phyloP scores from a whole-genome alignment of 805 yeast genomes.

The Suhomyces xylopsoci region DNA sequence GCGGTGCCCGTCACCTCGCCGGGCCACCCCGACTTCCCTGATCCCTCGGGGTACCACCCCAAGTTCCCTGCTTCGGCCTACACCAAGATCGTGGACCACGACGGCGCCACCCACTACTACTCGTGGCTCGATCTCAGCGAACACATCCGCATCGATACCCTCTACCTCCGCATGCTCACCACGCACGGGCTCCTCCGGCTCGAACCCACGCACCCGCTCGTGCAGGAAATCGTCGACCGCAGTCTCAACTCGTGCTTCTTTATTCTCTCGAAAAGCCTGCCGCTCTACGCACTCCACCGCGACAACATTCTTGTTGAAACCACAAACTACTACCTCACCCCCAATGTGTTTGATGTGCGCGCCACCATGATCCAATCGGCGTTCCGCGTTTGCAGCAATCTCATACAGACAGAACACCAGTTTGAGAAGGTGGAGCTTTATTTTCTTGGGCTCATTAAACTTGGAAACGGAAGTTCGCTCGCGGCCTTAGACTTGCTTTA shows the following conservation, averaged over 20 bases:
- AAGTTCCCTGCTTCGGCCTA: conserved; percentile 24
- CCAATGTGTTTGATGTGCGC: conserved; percentile 19
- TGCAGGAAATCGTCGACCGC: conserved; percentile 14
- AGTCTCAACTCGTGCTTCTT: conserved; percentile 17
- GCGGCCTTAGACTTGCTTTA: conserved; percentile 6
- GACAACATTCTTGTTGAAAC: conserved; percentile 15
- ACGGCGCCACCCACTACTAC: conserved; percentile 11
- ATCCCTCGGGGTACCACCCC: neutral
- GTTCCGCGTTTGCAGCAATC: conserved; percentile 14
- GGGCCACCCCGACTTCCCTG: conserved; percentile 28
- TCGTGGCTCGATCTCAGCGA: conserved; percentile 26
- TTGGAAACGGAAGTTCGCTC: conserved; percentile 22
- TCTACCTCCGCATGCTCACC: conserved; percentile 23
- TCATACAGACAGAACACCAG: conserved; percentile 18
- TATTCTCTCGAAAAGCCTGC: conserved; percentile 10
- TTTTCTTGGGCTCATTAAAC: conserved; percentile 19
- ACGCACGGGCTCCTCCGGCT: conserved; percentile 19
- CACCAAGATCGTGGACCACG: conserved; percentile 7
- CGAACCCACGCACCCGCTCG: conserved; percentile 21
- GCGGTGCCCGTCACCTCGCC: conserved; percentile 23
- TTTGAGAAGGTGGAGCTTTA: conserved; percentile 23
- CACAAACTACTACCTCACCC: conserved; percentile 15
- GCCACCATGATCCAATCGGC: conserved; percentile 24
- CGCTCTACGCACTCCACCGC: conserved; percentile 1
- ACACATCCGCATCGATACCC: conserved; percentile 18